Evolutionary conservation across 2,329 filamentous ascomycete genomes (phyloP).

Genomic region (Cladosporium colombiae): DNA sequence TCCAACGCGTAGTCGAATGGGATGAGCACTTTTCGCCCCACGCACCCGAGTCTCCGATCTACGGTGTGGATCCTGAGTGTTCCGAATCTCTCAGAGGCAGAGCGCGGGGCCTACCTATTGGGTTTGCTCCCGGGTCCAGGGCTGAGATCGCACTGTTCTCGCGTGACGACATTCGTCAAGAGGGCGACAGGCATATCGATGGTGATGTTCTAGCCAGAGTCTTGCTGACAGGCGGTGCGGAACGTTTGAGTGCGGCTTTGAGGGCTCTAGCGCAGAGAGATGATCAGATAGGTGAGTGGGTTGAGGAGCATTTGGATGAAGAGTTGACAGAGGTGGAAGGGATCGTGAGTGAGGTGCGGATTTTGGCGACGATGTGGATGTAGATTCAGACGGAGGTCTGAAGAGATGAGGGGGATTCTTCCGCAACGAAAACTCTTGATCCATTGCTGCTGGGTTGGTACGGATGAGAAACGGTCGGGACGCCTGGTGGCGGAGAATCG

Average conservation of each 20-base stretch:
- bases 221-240: conserved; percentile 33
- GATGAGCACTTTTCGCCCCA: conserved; percentile 35
- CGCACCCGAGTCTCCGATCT: conserved; percentile 23
- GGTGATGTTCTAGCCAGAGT: conserved; percentile 43
- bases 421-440: neutral
- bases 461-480: neutral
- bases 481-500: neutral
- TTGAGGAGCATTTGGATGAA: conserved; percentile 34
- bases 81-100: conserved; percentile 20
- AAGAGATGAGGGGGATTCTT: neutral
- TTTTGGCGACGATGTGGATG: conserved; percentile 32
- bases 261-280: conserved; percentile 24
- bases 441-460: neutral
- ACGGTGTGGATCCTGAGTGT: conserved; percentile 19
- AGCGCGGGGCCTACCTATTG: conserved; percentile 30
- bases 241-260: conserved; percentile 28
- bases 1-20: conserved; percentile 64
- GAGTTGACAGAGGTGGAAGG: conserved; percentile 29
- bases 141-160: conserved; percentile 32
- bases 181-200: conserved; percentile 42
- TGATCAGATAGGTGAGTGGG: conserved; percentile 34
- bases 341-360: conserved; percentile 26
- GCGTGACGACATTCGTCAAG: conserved; percentile 20
- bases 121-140: conserved; percentile 28
- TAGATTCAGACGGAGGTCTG: conserved; percentile 2